phyloP scores from a whole-genome alignment of 371 early-diverging fungal species.

The Rhizomucor pusillus region DNA sequence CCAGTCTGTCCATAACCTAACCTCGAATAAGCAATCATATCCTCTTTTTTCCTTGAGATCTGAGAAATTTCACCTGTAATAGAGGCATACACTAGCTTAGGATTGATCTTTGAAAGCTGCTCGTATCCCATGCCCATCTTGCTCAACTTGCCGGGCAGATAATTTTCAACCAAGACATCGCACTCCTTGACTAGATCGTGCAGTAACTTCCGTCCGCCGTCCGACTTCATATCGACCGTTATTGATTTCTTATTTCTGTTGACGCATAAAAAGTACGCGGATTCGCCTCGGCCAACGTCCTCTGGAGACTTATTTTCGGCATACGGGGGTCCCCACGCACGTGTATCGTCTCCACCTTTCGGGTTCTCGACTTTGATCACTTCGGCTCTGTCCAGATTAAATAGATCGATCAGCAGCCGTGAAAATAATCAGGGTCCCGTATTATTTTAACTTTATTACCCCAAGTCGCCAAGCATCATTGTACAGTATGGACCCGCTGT shows the following conservation, averaged over 20 bases:
- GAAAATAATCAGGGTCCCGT: neutral
- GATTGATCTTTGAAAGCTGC: conserved; percentile 65
- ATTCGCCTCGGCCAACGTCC: conserved; percentile 53
- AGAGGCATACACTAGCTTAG: conserved; percentile 84
- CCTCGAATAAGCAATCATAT: neutral
- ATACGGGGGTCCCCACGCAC: conserved; percentile 84
- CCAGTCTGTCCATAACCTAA: conserved; percentile 86
- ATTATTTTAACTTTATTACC: conserved; percentile 40
- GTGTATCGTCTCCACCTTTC: conserved; percentile 80
- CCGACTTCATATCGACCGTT: conserved; percentile 78
- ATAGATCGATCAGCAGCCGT: neutral
- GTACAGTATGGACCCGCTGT: conserved; percentile 81
- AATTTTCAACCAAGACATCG: conserved; percentile 91
- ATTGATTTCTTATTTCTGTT: conserved; percentile 92
- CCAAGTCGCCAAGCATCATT: conserved; percentile 86
- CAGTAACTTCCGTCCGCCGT: conserved; percentile 63
- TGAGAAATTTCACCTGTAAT: conserved; percentile 61
- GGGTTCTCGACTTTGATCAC: conserved; percentile 89
- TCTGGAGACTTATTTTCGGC: conserved; percentile 40
- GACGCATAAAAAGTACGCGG: conserved; percentile 87
- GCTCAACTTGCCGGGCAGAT: conserved; percentile 83
- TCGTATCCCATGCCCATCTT: conserved; percentile 78
- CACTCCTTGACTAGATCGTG: conserved; percentile 61
- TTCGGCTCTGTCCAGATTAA: conserved; percentile 63
- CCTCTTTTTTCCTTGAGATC: neutral